A percentile compares a stretch with the other conserved stretches of the same genome.
phyloP scores from a whole-genome alignment of 305 asterid species.

The Fraxinus albicans region DNA sequence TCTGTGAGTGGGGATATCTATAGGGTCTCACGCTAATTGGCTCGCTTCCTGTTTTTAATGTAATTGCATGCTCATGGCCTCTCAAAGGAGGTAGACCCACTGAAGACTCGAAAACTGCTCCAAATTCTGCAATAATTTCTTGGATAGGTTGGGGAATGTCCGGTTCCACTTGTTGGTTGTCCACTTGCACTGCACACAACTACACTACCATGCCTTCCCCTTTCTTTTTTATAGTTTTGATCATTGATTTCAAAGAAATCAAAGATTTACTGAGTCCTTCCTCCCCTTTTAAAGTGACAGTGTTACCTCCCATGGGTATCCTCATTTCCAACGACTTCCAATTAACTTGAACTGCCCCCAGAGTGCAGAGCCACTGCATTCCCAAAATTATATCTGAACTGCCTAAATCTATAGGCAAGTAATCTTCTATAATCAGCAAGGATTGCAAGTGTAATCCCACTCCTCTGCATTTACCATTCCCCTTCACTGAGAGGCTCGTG shows the following conservation, averaged over 20 bases:
- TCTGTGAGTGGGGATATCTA: background rate
- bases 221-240: background rate
- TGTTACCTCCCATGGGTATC: background rate
- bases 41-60: background rate
- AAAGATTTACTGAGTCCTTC: background rate
- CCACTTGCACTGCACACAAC: background rate
- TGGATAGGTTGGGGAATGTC: background rate
- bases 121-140: background rate
- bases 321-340: background rate
- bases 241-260: background rate
- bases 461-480: background rate
- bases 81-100: background rate
- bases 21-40: background rate
- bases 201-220: background rate
- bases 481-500: background rate
- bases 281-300: background rate
- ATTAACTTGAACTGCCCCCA: background rate
- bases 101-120: background rate
- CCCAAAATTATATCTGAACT: background rate
- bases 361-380: background rate
- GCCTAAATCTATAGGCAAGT: background rate
- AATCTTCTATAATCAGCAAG: background rate
- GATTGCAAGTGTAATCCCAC: background rate
- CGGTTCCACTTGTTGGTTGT: rapidly evolving
- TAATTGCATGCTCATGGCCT: background rate